Evolutionary conservation across 148 eudicot species (phyloP), one percentile per base, ranked within the genome.

Genomic region (Rhododendron vialii): DNA sequence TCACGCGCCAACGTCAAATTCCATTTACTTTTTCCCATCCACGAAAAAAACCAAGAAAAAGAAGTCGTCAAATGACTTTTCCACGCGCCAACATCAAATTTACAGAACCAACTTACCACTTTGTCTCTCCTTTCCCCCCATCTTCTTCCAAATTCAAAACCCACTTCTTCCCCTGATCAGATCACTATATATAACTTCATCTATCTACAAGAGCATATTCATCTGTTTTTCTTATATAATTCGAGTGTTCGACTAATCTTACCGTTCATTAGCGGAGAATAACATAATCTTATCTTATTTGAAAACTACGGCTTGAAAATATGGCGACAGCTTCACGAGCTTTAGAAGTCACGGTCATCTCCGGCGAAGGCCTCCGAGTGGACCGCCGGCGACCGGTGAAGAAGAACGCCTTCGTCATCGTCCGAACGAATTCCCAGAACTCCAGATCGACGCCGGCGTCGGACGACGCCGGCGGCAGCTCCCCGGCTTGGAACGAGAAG

Each of bases 401-500:
- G 80, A 93, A 90, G 57, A 89, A 90, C 28, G 47, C 88, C 0
- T 92, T 85, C 43, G 94, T 93, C 38, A 41, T 48, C 15, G 80
- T 93, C 26, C 85, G 88, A 13, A 57, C 90, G 1, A 92, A 91
- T 43, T 78, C 91, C 1, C 24, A 41, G 5, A 71, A 88, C 41
- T 76, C 18, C 0, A 33, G 45, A 18, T 20, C 88, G 0, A 89
- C 91, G 47, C 80, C 73, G 26, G 38, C 51, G 51, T 59, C 65
- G 20, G 89, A 91, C 61, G 3, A n/a, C 61, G 87, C 86, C 17
- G 90, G 92, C 12, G 93, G 90, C 2, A 50, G 85, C 33, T 73
- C 81, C 53, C 96, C 95, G 9, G 67, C 78, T 18, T 96, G 98
- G 98, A 89, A 93, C 81, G 92, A 92, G 85, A 91, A 88, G 82